Base-by-base conservation (phyloP, 768 basidiomycete genomes). In the Arthromyces matolae region DNA sequence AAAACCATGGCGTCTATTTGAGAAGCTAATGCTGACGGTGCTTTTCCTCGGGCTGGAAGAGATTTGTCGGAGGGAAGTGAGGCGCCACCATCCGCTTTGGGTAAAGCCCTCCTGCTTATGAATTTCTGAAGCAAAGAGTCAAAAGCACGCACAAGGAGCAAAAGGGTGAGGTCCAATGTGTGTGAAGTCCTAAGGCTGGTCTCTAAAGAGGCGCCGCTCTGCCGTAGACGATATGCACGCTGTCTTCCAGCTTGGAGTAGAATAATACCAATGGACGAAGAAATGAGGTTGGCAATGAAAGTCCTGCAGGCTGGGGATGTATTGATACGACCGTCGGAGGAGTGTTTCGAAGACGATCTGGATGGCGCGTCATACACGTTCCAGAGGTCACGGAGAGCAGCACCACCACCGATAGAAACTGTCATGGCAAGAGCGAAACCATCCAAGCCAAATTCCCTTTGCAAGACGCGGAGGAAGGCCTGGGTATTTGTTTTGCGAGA, bases 351-450 rank as follows among this genome's bases (percentile, higher is more conserved):
- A n/a, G 19, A 3, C 14, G 41, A 20, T 27, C 35, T 29, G 8
- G 47, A 16, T 14, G 36, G 14, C 35, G 13, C 34, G 23, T 47
- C 52, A 23, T 51, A 32, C n/a, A 33, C 27, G 18, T 43, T 34
- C 78, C 76, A 82, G 8, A 80, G 45, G 24, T 68, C 66, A 42
- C 71, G 71, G 16, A 89, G 59, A 28, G 71, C 66, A 24, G 76
- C 73, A 3, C 86, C 86, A 7, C 87, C 88, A 0, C 76, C 85
- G 5, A 87, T 70, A 13, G 81, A 76, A 5, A 78, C 57, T 0
- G 86, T 80, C 45, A 88, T 76, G 23, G 84, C 77, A 47, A 78
- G 83, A 5, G 89, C 83, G 61, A 90, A 86, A 12, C 86, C 80
- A 47, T 79, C 80, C 29, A 73, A 52, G 7, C 76, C 73, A 9